Conservation (phyloP, 495 filamentous ascomycete genomes). For the Aspergillus coremiiformis region DNA sequence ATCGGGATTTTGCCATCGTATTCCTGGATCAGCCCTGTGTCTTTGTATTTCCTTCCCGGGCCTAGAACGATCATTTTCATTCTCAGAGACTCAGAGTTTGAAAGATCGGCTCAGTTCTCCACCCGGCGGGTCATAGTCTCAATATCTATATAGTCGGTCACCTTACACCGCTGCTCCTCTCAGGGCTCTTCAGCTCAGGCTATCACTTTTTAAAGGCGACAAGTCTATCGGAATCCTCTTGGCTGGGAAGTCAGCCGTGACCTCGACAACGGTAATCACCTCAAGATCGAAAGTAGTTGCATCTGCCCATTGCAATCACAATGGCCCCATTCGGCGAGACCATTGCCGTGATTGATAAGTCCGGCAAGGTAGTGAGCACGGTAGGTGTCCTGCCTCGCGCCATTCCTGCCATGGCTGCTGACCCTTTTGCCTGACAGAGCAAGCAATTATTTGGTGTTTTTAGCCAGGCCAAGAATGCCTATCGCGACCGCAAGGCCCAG, state of each 20-base stretch:
- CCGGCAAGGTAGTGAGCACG: conserved; percentile 85
- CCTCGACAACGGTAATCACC: background rate
- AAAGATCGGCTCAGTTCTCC: conserved; percentile 11
- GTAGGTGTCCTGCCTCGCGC: conserved; percentile 41
- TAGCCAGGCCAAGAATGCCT: conserved; percentile 79
- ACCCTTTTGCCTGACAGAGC: conserved; percentile 45
- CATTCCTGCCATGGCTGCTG: background rate
- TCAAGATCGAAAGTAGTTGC: conserved; percentile 5
- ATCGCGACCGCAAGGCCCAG: conserved; percentile 73
- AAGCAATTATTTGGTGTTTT: conserved; percentile 82
- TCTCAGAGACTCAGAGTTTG: conserved; percentile 2
- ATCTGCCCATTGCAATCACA: conserved; percentile 2
- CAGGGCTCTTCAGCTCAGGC: conserved; percentile 4
- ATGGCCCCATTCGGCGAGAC: conserved; percentile 57
- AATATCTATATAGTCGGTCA: conserved; percentile 8
- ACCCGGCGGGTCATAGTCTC: conserved; percentile 11
- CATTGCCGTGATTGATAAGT: conserved; percentile 85
- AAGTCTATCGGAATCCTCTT: conserved; percentile 3
- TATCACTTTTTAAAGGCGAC: conserved; percentile 7
- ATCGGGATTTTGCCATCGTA: conserved; percentile 4
- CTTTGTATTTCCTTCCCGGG: background rate
- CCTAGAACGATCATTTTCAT: conserved; percentile 7
- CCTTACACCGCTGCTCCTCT: conserved; percentile 24
- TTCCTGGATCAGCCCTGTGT: background rate
- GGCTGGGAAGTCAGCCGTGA: conserved; percentile 6